Evolutionary conservation across 495 filamentous ascomycete genomes (phyloP).

Genomic region (Ascobolus immersus): DNA sequence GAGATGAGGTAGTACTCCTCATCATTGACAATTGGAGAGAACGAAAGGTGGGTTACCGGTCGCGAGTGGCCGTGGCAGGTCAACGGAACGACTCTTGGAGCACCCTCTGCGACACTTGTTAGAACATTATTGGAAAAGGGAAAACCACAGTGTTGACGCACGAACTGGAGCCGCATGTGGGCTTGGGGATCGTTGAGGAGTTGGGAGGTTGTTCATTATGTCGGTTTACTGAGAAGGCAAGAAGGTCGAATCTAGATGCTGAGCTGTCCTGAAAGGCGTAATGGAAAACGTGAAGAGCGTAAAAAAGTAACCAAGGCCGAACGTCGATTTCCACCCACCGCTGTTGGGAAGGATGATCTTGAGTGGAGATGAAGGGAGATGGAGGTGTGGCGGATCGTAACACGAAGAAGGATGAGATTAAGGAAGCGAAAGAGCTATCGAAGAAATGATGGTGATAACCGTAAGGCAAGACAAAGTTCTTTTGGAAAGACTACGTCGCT

Average conservation of each 20-base stretch:
- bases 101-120: slow-evolving; percentile 16
- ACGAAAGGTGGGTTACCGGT: slow-evolving; percentile 82
- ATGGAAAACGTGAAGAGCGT: not conserved
- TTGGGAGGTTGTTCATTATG: no score
- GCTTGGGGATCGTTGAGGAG: no score
- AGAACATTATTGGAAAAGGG: no score
- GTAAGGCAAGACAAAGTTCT: no score
- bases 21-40: slow-evolving; percentile 65
- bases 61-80: slow-evolving; percentile 95
- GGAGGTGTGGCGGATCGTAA: not conserved
- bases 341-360: slow-evolving; percentile 4
- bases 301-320: not conserved
- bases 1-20: slow-evolving; percentile 85
- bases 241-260: slow-evolving; percentile 1
- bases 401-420: not conserved
- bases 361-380: slow-evolving; percentile 7
- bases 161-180: no score
- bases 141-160: no score
- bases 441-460: not conserved
- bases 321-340: no score
- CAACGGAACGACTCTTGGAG: slow-evolving; percentile 52
- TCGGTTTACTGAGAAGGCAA: slow-evolving; percentile 3
- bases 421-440: not conserved
- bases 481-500: no score
- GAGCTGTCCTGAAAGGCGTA: slow-evolving; percentile 3